Conservation (phyloP, 1,284 basidiomycete genomes). For the Tylopilus orsonianus region DNA sequence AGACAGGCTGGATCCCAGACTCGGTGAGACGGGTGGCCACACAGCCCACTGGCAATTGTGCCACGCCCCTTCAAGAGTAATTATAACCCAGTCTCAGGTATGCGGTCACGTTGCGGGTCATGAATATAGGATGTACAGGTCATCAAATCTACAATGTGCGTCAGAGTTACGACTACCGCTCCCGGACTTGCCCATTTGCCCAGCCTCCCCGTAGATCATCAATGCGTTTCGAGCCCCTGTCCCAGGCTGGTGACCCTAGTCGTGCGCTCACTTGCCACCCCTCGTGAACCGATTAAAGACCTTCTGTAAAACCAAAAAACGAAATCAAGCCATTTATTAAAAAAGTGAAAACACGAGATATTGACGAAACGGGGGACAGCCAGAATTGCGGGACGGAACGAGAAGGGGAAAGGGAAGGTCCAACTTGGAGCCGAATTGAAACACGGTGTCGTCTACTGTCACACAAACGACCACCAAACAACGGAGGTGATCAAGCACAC, state of each 20-base stretch:
- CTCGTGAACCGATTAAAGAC: constrained; percentile 28
- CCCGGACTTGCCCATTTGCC: neutral
- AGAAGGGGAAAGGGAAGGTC: neutral
- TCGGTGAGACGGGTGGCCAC: too few species aligned
- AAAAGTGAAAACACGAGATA: constrained; percentile 12
- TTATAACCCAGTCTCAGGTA: too few species aligned
- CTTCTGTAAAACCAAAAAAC: constrained; percentile 25
- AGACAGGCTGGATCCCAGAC: too few species aligned
- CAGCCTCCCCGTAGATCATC: neutral
- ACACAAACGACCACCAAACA: constrained; percentile 1
- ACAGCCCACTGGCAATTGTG: too few species aligned
- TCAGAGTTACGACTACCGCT: neutral
- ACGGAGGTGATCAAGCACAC: constrained; percentile 15
- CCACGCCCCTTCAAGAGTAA: too few species aligned
- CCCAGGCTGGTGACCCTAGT: neutral
- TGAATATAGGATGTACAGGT: neutral
- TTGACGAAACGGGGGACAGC: constrained; percentile 1
- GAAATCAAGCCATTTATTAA: constrained; percentile 26
- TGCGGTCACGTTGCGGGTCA: neutral
- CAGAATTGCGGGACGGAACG: neutral
- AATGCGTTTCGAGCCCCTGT: neutral
- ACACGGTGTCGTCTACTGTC: neutral
- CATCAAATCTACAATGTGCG: constrained; percentile 1
- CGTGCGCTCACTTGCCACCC: constrained; percentile 21
- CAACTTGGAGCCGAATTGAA: neutral